A percentile compares a stretch with the other conserved stretches of the same genome.
Conservation (phyloP, 2,329 filamentous ascomycete genomes). For the Pezicula neosporulosa region DNA sequence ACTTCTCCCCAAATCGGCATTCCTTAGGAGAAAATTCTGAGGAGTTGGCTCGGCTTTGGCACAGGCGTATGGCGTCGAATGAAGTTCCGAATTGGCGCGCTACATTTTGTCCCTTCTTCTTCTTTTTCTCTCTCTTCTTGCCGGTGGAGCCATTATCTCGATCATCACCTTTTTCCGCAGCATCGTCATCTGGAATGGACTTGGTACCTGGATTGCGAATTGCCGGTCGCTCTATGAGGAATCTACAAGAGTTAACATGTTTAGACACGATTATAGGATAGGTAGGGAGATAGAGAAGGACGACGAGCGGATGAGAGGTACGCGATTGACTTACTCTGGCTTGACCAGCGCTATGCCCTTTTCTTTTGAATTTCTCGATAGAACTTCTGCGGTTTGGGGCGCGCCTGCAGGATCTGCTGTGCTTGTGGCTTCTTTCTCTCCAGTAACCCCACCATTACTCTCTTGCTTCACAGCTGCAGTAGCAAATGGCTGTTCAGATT, state of each 20-base stretch:
- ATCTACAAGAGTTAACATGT: conserved; percentile 16
- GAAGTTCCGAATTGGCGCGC: conserved; percentile 78
- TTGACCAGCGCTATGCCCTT: conserved; percentile 29
- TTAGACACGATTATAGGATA: neutral
- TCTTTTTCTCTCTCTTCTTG: conserved; percentile 54
- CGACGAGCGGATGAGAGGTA: neutral
- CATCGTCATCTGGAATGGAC: conserved; percentile 43
- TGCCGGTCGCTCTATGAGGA: conserved; percentile 20
- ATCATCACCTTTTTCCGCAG: conserved; percentile 46
- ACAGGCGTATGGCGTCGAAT: conserved; percentile 73
- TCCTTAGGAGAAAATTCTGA: conserved; percentile 78
- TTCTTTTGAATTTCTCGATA: conserved; percentile 14
- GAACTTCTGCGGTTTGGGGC: too few relatives aligned
- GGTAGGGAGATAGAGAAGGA: too few relatives aligned
- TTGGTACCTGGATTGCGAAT: conserved; percentile 13
- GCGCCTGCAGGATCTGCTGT: too few relatives aligned
- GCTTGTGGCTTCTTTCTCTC: too few relatives aligned
- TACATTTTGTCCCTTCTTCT: conserved; percentile 75
- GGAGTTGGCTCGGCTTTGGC: conserved; percentile 65
- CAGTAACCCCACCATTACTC: neutral
- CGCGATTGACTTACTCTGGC: conserved; percentile 21
- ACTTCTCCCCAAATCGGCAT: conserved; percentile 77
- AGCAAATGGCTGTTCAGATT: too few relatives aligned
- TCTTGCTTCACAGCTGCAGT: neutral
- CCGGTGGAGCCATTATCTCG: conserved; percentile 31